phyloP scores from a whole-genome alignment of 2,329 filamentous ascomycete genomes.

The Phoma sp. region DNA sequence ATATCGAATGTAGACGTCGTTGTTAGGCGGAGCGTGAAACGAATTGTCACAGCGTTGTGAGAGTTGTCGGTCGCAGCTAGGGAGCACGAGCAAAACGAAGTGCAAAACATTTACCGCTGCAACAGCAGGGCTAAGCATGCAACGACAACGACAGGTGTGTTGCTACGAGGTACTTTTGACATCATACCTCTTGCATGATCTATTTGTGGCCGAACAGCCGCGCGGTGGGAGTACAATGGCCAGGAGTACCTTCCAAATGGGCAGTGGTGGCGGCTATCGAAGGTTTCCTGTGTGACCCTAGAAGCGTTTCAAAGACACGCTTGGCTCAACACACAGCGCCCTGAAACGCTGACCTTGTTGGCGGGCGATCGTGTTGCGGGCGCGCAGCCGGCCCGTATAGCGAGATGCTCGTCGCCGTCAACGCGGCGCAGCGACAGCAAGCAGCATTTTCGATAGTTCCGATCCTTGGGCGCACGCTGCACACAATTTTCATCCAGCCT shows the following conservation, averaged over 20 bases:
- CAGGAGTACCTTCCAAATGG: constrained; percentile 13
- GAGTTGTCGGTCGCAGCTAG: constrained; percentile 4
- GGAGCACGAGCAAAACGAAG: constrained; percentile 5
- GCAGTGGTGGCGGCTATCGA: constrained; percentile 12
- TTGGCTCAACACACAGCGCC: constrained; percentile 24
- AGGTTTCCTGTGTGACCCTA: constrained; percentile 18
- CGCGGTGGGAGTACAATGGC: neutral
- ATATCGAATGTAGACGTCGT: neutral
- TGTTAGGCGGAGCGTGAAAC: constrained; percentile 9
- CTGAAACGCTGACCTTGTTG: constrained; percentile 41
- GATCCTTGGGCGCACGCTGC: neutral
- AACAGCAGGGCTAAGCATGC: constrained; percentile 6
- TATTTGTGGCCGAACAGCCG: constrained; percentile 6
- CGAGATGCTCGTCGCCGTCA: constrained; percentile 11
- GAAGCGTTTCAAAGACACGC: constrained; percentile 37
- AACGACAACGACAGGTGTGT: neutral
- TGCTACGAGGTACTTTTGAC: neutral
- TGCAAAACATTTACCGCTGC: neutral
- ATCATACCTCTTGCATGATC: neutral
- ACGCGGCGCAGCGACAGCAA: constrained; percentile 18
- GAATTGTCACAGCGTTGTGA: constrained; percentile 6
- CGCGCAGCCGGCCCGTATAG: constrained; percentile 11
- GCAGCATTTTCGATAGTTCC: neutral
- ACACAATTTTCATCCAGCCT: constrained; percentile 1
- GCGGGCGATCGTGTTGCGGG: constrained; percentile 6